Evolutionary conservation across 2,329 filamentous ascomycete species (phyloP).

Genomic region (Metarhizium rileyi): DNA sequence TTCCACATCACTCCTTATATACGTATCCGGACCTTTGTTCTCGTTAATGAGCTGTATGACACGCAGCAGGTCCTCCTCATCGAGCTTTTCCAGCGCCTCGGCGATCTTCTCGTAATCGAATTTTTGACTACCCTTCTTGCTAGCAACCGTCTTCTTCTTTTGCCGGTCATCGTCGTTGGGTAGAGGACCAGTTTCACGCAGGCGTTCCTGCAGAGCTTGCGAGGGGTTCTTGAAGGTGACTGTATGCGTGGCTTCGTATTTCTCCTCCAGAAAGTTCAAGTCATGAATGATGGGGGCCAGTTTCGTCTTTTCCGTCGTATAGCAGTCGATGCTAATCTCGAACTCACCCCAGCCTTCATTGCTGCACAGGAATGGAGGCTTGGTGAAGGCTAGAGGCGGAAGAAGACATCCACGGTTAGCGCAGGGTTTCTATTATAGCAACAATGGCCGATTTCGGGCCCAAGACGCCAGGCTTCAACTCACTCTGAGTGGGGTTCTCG

Average conservation of each 20-base stretch:
- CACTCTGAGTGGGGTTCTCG: conserved; percentile 76
- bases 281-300: conserved; percentile 68
- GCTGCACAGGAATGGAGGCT: conserved; percentile 76
- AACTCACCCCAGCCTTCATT: conserved; percentile 99
- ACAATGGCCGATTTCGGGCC: too few relatives aligned
- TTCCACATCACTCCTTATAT: conserved; percentile 95
- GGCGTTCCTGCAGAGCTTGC: conserved; percentile 65
- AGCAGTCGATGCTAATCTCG: conserved; percentile 80
- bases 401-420: neutral
- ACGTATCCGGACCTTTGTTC: conserved; percentile 87
- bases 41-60: conserved; percentile 98
- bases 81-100: conserved; percentile 77
- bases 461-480: conserved; percentile 25
- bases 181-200: conserved; percentile 80
- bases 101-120: conserved; percentile 94
- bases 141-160: conserved; percentile 52
- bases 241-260: conserved; percentile 74
- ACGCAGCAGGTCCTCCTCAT: conserved; percentile 86
- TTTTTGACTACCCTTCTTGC: conserved; percentile 68
- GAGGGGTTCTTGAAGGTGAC: conserved; percentile 91
- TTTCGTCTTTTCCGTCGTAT: conserved; percentile 79
- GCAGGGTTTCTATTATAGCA: too few relatives aligned
- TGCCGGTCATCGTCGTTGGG: conserved; percentile 58
- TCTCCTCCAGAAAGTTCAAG: conserved; percentile 74
- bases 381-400: conserved; percentile 55